Evolutionary conservation across 73 alveolate genomes (phyloP).

Genomic region (Tetrahymena elliotti): DNA sequence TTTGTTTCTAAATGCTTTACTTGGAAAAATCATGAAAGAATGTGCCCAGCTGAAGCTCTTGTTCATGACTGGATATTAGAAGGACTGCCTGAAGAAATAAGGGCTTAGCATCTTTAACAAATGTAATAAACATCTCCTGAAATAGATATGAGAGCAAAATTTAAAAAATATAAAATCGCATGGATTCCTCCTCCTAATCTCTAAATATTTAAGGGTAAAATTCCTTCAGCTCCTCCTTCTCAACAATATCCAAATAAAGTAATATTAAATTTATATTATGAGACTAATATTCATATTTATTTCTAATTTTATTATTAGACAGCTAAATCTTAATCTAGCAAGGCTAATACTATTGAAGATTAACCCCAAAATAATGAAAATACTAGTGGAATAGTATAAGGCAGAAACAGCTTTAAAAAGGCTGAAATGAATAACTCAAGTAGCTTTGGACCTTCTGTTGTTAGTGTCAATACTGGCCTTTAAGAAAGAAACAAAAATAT

Average conservation of each 20-base stretch:
- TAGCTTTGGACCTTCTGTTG: not conserved
- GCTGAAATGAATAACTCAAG: not conserved
- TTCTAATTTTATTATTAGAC: not conserved
- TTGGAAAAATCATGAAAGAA: conserved; percentile 86
- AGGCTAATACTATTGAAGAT: not conserved
- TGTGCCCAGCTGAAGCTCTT: conserved; percentile 83
- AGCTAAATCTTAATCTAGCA: not conserved
- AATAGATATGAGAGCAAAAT: not conserved
- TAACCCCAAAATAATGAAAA: not conserved
- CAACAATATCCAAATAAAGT: not conserved
- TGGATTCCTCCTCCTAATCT: not conserved
- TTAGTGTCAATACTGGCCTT: not conserved
- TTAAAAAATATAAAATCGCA: not conserved
- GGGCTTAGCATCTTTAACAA: conserved; percentile 25
- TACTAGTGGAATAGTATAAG: not conserved
- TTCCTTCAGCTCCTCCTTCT: not conserved
- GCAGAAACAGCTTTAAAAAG: not conserved
- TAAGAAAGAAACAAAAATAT: not conserved
- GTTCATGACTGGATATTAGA: conserved; percentile 74
- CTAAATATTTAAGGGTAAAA: not conserved
- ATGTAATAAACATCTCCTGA: conserved; percentile 4
- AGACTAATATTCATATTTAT: no score
- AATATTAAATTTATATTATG: not conserved
- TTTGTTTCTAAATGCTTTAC: conserved; percentile 72
- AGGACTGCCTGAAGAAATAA: conserved; percentile 41